Base-by-base conservation (phyloP, 495 filamentous ascomycete species). In the Neurospora sp. region DNA sequence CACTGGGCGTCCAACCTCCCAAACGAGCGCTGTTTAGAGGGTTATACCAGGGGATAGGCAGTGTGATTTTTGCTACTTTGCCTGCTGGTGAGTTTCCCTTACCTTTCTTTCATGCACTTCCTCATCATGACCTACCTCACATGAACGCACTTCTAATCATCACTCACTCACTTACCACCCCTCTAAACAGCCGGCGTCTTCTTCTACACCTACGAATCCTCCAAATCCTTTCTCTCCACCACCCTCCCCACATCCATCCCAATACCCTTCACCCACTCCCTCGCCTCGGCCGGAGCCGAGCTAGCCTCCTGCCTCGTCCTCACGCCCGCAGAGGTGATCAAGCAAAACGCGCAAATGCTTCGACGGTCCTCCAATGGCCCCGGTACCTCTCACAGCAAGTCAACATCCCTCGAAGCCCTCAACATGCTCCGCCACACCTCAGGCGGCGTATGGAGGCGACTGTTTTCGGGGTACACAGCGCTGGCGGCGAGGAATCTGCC, bases 241-340 rank as follows among this genome's bases (percentile, higher is more conserved):
- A 75, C 74, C 14, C 73, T 80, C 1, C 83, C 76, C 14, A 72
- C 80, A 35, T 79, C 80, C 35, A 79, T 92, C 12, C 91, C 92
- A 9, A 82, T 84, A 62, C 89, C 93, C 0, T 62, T 91, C 12
- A 85, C 92, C 71, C 90, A 96, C 77, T 86, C 89, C 54, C 78
- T 89, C 40, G 91, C 94, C 37, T 96, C 93, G 16, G 90, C 88
- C 6, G 80, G 86, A 35, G 94, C 88, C 1, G 94, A 97, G 79
- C 86, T 92, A 72, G 92, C 93, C 4, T 93, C 93, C 6, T 97
- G 94, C 78, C 83, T 91, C 38, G 91, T 98, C 70, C 87, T 97
- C 48, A 95, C 94, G 0, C 94, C 94, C 0, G 92, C 94, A 44
- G 94, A 98, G 79, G 93, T 97, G 10, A 85, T 97, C 44, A 98